Conservation (phyloP, 495 filamentous ascomycete genomes). For the Daldinia caldariorum region DNA sequence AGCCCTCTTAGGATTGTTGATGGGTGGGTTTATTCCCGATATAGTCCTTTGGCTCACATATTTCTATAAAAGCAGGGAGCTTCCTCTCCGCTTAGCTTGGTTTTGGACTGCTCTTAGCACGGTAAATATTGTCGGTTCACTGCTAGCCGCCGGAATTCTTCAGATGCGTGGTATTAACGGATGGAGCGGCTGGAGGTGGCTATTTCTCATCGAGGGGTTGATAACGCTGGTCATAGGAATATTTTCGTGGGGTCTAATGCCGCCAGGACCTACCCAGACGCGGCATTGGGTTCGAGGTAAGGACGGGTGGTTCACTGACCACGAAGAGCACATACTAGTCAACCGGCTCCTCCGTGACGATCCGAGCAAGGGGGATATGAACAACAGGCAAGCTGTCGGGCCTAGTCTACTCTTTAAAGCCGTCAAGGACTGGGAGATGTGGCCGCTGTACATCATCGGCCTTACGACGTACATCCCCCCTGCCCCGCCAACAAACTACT, state of each 20-base stretch:
- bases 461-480: constrained; percentile 63
- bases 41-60: constrained; percentile 64
- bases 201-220: constrained; percentile 66
- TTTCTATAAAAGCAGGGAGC: constrained; percentile 63
- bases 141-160: constrained; percentile 62
- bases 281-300: constrained; percentile 64
- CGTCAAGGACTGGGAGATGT: constrained; percentile 65
- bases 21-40: constrained; percentile 63
- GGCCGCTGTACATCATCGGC: constrained; percentile 67
- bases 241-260: constrained; percentile 64
- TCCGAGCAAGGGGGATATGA: constrained; percentile 71
- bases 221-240: constrained; percentile 64
- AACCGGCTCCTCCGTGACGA: constrained; percentile 72
- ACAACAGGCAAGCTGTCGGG: constrained; percentile 65
- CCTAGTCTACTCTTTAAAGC: constrained; percentile 58
- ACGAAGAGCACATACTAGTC: constrained; percentile 68
- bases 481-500: constrained; percentile 55
- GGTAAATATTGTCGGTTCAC: constrained; percentile 58
- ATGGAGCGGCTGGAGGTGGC: constrained; percentile 61
- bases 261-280: constrained; percentile 61
- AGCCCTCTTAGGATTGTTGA: constrained; percentile 57
- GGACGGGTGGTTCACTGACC: constrained; percentile 68
- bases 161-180: constrained; percentile 61
- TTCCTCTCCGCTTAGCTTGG: constrained; percentile 59
- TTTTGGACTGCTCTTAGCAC: constrained; percentile 62